These are phyloP conservation scores for Kwoniella newhampshirensis DNA, from an alignment of 768 basidiomycete species.

Conservation along the genomic window DNA sequence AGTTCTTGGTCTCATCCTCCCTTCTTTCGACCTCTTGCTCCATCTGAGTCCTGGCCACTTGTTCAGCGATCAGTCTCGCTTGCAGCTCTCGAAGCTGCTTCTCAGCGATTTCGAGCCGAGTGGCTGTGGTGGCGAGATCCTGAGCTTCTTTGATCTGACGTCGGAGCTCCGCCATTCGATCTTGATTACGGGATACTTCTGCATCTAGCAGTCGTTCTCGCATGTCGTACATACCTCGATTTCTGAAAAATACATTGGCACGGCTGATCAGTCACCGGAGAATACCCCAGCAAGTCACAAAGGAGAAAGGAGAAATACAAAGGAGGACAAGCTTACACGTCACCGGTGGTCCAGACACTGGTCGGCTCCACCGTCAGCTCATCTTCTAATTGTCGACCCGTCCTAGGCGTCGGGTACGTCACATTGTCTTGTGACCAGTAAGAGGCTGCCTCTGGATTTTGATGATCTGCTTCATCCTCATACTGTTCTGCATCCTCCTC, in stretches of 20 bases:
- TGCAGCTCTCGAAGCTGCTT: constrained; percentile 48
- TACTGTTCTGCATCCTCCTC: constrained; percentile 8
- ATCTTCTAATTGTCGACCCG: constrained; percentile 18
- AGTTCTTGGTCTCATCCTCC: constrained; percentile 42
- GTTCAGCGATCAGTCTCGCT: constrained; percentile 50
- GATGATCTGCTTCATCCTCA: constrained; percentile 1
- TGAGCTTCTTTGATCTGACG: constrained; percentile 24
- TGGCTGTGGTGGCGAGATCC: constrained; percentile 30
- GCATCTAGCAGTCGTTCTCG: constrained; percentile 33
- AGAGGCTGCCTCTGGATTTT: constrained; percentile 6
- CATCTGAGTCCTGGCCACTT: constrained; percentile 44
- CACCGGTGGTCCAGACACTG: constrained; percentile 32
- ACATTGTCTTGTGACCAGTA: constrained; percentile 17
- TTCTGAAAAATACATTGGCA: constrained; percentile 19
- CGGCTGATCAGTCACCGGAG: constrained; percentile 1
- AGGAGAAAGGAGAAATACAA: constrained; percentile 9
- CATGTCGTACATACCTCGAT: constrained; percentile 40
- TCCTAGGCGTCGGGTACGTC: constrained; percentile 13
- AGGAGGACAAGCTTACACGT: constrained; percentile 22
- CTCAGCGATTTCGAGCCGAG: constrained; percentile 41
- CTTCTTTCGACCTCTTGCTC: constrained; percentile 30
- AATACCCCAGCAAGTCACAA: not conserved
- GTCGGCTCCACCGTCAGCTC: constrained; percentile 30
- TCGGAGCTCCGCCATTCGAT: constrained; percentile 15
- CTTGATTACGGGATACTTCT: constrained; percentile 17